Evolutionary conservation across 306 rosid species (phyloP), one percentile per base, ranked within the genome.

Genomic region (Vigna trinervia): DNA sequence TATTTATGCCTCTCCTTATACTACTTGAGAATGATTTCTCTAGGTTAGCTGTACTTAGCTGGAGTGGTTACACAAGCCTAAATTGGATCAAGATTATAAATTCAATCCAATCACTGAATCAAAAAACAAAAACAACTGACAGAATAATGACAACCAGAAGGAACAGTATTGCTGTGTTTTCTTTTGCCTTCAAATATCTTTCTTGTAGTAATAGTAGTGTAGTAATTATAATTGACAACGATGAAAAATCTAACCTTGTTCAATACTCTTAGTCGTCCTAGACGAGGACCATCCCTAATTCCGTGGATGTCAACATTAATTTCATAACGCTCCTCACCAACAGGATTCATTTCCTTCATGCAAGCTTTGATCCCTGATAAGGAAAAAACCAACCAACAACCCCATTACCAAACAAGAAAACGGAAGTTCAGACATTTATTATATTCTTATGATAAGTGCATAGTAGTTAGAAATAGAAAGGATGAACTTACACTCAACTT

Each of bases 281-380:
- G 87, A 60, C 78, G 87, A 84, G 99, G 97, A 54, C 99, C 99
- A 80, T 86, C 93, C 72, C 54, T 82, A 58, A 86, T 84, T 84
- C 99, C 97, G 78, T 95, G 92, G 62, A 80, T 74, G 79, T 95
- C 99, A 15, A 82, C 72, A 22, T 53, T 73, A 71, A 92, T 87
- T 88, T 95, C 99, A 64, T 89, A 89, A 64, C 15, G 43, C 81
- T 90, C 87, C 81, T 95, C 97, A 61, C 84, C 85, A 76, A 95
- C 92, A 73, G 81, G 86, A 62, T 88, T 61, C 91, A 74, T 80
- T 80, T 84, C 90, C 73, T 86, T 87, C 81, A 81, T 61, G 87
- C 92, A 90, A 53, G 97, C 90, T 78, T 71, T 84, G 56, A 95
- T 85, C 99, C 99, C 99, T 95, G 89, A 15, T 81, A 39, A 74